Evolutionary conservation across 371 early-diverging fungal species (phyloP), one percentile per base, ranked within the genome.

Genomic region (Basidiobolus meristosporus): DNA sequence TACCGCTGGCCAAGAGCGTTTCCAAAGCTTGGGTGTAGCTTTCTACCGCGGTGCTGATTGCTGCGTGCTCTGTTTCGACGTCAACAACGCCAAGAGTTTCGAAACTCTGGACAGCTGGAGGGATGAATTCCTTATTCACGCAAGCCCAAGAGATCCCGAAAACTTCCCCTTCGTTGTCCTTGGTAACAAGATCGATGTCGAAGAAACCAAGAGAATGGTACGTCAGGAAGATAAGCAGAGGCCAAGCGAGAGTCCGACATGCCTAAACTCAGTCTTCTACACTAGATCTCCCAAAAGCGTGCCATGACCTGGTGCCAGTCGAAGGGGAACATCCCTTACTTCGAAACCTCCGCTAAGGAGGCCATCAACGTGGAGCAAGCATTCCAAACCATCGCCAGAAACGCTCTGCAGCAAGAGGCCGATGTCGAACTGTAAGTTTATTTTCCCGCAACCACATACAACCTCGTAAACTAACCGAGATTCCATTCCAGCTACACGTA

Each of bases 21-120:
- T 98, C 68, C 91, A 93, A 58, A 82, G 85, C 7, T 74, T 99
- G 32, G 98, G 98, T 31, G 96, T 91, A 37, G 87, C 86, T 12
- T 98, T 93, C 52, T 98, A 96, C 62, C 80, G 97, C 43, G 98
- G 97, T 30, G 97, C 98, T n/a, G 98, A 99, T 62, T 98, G 98
- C 62, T 97, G 98, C 51, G 90, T 97, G 31, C 70, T 99, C 31
- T 88, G 87, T 17, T 98, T 84, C 56, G 98, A 98, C 50, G 90
- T 98, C 41, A 93, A 84, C 53, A 90, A 91, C 56, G 73, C 71
- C 39, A 82, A 83, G 58, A 80, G 85, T 46, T 98, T 97, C 53
- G 93, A 95, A 52, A 82, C 85, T 28, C 64, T 98, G 53, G 90
- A 90, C 60, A 80, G 79, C 61, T 97, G 97, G 98, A 66, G 93